Evolutionary conservation across 1,284 basidiomycete genomes (phyloP), one percentile per base, ranked within the genome.

Genomic region (Puccinia novopanici): DNA sequence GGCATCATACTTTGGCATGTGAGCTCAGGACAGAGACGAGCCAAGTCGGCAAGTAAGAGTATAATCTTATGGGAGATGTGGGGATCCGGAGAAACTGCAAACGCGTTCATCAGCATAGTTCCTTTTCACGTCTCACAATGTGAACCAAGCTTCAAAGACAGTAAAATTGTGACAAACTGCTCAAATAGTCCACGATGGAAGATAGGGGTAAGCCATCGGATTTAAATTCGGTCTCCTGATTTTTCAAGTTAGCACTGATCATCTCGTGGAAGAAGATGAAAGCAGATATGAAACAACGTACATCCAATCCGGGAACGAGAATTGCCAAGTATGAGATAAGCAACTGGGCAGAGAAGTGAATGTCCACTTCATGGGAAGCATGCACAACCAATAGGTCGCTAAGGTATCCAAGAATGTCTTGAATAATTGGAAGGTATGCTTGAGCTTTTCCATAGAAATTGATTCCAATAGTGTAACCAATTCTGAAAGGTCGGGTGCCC

Each of bases 1-100:
- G 97, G 95, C 94, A 99, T 98, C 81, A 98, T 90, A 84, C 97
- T 95, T 85, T 94, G 94, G 42, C 98, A 88, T 19, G 97, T 93
- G 10, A 93, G 92, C 81, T 96, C 94, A 0, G 95, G 95, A 0
- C 92, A 91, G 63, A 98, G 88, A 45, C 91, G 89, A 0, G 94
- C 93, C 73, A 99, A 87, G 82, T 89, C 91, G 3, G 94, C 91
- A 86, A 98, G 91, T 40, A 98, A 89, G n/a, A 98, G 88, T 3
- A 99, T 88, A 0, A 95, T 94, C 85, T 96, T 93, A 83, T 98
- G 91, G 87, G 95, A 95, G 0, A 93, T 96, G 85, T 98, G 94
- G 1, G 95, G 95, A 85, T 97, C 98, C 78, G 91, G 90, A 3
- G 93, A 92, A 17, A 91, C 93, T 71, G 30, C 50, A 82, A 68